Conservation (phyloP, 176 grass and related monocot genomes). For the Microstegium vimineum region DNA sequence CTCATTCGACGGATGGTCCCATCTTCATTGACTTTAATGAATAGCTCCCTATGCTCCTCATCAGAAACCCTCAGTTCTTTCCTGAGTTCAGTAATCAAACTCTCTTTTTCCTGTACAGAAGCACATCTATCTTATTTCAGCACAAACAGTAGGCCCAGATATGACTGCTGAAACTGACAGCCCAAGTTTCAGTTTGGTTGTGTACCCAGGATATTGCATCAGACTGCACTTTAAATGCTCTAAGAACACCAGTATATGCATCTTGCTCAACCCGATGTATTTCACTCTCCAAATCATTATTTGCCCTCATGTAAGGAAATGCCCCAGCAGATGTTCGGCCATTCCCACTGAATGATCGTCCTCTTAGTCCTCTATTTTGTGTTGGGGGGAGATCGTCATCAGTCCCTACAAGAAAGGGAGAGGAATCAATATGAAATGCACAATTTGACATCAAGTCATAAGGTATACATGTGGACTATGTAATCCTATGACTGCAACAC, state of each 20-base stretch:
- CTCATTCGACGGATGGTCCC: slow-evolving; percentile 63
- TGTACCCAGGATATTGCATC: slow-evolving; percentile 94
- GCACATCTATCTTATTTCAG: slow-evolving; percentile 16
- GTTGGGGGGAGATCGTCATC: slow-evolving; percentile 74
- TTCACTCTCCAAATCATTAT: slow-evolving; percentile 72
- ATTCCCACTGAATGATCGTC: slow-evolving; percentile 49
- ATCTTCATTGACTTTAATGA: slow-evolving; percentile 83
- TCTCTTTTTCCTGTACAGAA: slow-evolving; percentile 89
- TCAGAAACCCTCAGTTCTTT: slow-evolving; percentile 94
- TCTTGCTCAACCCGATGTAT: slow-evolving; percentile 88
- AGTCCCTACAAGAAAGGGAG: slow-evolving; percentile 49
- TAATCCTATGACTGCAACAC: not conserved
- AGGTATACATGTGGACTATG: not conserved
- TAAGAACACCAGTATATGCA: slow-evolving; percentile 89
- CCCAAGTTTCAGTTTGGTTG: not conserved
- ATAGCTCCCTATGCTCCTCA: slow-evolving; percentile 87
- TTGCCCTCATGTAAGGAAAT: slow-evolving; percentile 46
- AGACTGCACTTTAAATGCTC: slow-evolving; percentile 99
- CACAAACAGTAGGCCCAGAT: slow-evolving; percentile 11
- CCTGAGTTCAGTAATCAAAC: slow-evolving; percentile 90
- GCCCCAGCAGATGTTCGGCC: slow-evolving; percentile 51
- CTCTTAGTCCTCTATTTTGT: slow-evolving; percentile 50
- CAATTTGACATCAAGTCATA: not conserved
- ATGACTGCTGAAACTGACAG: not conserved
- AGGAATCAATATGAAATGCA: slow-evolving; percentile 27